These are phyloP conservation scores for Meira nashicola DNA, from an alignment of 1,284 basidiomycete species.

Conservation along the genomic window DNA sequence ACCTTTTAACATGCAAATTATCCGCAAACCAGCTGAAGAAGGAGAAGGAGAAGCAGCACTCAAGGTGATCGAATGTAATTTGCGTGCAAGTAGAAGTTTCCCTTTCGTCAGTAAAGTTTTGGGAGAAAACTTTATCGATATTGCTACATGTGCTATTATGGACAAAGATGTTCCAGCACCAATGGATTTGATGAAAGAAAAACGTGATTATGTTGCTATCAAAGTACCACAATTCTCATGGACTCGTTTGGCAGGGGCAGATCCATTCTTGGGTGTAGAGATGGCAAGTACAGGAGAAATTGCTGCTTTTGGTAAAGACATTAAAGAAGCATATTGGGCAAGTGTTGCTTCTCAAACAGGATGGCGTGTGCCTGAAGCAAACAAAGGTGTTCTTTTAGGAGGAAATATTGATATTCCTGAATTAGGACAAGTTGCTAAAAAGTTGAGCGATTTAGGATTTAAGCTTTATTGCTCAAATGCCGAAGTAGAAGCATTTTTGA, in stretches of 20 bases:
- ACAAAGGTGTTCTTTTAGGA: conserved; percentile 76
- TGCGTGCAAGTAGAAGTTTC: conserved; percentile 95
- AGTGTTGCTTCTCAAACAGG: conserved; percentile 81
- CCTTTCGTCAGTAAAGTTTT: conserved; percentile 98
- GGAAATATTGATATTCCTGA: conserved; percentile 78
- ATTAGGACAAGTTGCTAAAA: conserved; percentile 71
- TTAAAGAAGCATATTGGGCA: conserved; percentile 96
- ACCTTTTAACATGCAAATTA: conserved; percentile 99
- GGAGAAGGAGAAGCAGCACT: conserved; percentile 64
- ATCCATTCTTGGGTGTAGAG: conserved; percentile 85
- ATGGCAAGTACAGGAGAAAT: conserved; percentile 62
- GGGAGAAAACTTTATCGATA: conserved; percentile 93
- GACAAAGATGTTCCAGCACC: conserved; percentile 84
- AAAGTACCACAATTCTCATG: conserved; percentile 99
- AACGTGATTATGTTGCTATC: conserved; percentile 89
- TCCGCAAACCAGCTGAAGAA: conserved; percentile 69
- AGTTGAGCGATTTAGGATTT: conserved; percentile 65
- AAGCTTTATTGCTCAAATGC: conserved; percentile 83
- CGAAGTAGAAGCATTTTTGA: conserved; percentile 76
- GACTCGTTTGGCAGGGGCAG: conserved; percentile 86
- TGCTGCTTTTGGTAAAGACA: conserved; percentile 89
- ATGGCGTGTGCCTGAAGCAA: conserved; percentile 77
- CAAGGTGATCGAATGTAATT: conserved; percentile 98
- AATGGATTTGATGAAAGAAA: conserved; percentile 84
- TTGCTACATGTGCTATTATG: conserved; percentile 86